Evolutionary conservation across 176 grass and related monocot genomes (phyloP).

Genomic region (Zea luxurians): DNA sequence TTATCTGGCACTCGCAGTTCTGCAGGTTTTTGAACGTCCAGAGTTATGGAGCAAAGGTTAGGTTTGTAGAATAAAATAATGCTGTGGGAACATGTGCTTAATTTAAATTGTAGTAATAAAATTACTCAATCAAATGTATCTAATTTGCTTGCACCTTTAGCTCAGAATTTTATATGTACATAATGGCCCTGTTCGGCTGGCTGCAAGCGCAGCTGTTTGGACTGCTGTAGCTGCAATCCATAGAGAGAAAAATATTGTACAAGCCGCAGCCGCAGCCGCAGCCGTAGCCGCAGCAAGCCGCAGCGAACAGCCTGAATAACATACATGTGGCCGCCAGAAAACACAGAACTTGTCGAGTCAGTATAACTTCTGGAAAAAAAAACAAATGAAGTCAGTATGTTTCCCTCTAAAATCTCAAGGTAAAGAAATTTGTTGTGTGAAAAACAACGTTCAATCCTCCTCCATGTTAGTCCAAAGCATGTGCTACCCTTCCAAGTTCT

Average conservation of each 20-base stretch:
- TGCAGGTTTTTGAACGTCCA: neutral
- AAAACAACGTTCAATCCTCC: neutral
- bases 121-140: neutral
- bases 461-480: neutral
- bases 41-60: neutral
- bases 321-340: neutral
- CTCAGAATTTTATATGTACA: neutral
- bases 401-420: neutral
- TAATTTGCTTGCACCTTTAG: neutral
- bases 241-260: too few species aligned
- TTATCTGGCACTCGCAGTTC: too few species aligned
- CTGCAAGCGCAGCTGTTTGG: too few species aligned
- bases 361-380: neutral
- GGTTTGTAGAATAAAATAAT: neutral
- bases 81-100: neutral
- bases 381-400: too few species aligned
- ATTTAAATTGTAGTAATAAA: neutral
- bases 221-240: too few species aligned
- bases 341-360: neutral
- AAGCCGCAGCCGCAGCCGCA: too few species aligned
- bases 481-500: neutral
- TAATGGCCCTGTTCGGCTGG: too few species aligned
- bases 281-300: too few species aligned
- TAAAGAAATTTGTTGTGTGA: neutral
- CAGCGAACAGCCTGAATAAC: too few species aligned